Conservation (phyloP, 2,329 filamentous ascomycete genomes). For the Knufia petricola region DNA sequence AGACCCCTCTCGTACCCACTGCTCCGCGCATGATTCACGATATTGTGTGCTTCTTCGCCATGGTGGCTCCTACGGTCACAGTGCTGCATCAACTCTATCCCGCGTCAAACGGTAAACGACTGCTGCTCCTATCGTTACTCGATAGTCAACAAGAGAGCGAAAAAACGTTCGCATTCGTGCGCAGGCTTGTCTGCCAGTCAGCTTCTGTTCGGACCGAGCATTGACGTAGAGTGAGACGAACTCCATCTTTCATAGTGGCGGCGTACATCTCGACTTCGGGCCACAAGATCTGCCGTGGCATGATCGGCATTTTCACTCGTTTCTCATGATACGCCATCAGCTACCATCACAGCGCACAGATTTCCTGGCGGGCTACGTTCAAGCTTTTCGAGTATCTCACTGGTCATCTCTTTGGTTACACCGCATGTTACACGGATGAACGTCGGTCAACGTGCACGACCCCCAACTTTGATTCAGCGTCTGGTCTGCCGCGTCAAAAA, state of each 20-base stretch:
- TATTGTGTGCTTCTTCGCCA: neutral
- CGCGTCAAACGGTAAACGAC: neutral
- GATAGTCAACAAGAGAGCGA: neutral
- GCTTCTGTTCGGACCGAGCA: neutral
- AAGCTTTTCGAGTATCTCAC: neutral
- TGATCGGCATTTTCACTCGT: neutral
- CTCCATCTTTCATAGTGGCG: conserved; percentile 4
- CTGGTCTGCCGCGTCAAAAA: neutral
- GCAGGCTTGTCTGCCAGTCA: neutral
- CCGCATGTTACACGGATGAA: neutral
- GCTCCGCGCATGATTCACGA: neutral
- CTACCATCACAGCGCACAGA: neutral
- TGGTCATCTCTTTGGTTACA: neutral
- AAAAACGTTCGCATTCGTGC: neutral
- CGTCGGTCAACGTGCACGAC: neutral
- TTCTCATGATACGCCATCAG: neutral
- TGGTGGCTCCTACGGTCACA: neutral
- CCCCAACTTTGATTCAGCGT: neutral
- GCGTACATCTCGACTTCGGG: neutral
- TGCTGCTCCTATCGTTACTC: neutral
- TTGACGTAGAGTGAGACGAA: neutral
- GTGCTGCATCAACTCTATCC: neutral
- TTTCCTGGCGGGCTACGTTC: neutral
- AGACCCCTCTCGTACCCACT: neutral
- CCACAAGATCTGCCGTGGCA: neutral